phyloP scores from a whole-genome alignment of 768 basidiomycete species.

The Termitomyces sp. region DNA sequence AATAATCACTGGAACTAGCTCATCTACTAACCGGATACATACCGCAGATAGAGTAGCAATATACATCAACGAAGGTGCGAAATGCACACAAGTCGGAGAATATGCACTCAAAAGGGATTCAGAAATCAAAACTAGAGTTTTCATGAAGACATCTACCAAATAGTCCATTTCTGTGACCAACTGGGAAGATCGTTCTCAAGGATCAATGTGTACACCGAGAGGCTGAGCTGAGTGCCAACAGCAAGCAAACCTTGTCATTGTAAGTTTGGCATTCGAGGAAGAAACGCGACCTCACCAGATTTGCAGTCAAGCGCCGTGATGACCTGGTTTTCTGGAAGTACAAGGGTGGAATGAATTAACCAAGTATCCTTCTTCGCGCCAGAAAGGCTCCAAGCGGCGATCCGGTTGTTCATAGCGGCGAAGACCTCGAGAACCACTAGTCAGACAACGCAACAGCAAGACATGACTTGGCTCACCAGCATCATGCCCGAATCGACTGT shows the following conservation, averaged over 20 bases:
- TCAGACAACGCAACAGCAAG: slow-evolving; percentile 11
- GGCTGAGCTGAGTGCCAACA: slow-evolving; percentile 53
- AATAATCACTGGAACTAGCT: not conserved
- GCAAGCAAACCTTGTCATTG: slow-evolving; percentile 62
- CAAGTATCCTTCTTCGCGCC: slow-evolving; percentile 59
- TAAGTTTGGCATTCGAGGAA: slow-evolving; percentile 20
- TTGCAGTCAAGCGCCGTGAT: slow-evolving; percentile 69
- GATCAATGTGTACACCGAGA: slow-evolving; percentile 75
- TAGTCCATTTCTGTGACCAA: slow-evolving; percentile 79
- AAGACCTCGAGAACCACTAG: slow-evolving; percentile 51
- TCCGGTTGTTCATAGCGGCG: slow-evolving; percentile 60
- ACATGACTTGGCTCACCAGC: slow-evolving; percentile 43
- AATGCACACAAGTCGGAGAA: slow-evolving; percentile 49
- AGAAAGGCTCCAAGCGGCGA: slow-evolving; percentile 81
- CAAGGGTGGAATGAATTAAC: slow-evolving; percentile 79
- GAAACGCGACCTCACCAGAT: slow-evolving; percentile 47
- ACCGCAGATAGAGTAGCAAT: slow-evolving; percentile 66
- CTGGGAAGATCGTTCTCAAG: slow-evolving; percentile 80
- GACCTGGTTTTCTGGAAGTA: slow-evolving; percentile 49
- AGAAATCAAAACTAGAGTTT: slow-evolving; percentile 1
- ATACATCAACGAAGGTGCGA: slow-evolving; percentile 75
- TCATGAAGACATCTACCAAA: slow-evolving; percentile 38
- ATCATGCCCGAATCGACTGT: slow-evolving; percentile 78
- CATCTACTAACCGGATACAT: slow-evolving; percentile 16
- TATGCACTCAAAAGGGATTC: slow-evolving; percentile 33